Conservation (phyloP, 352 stramenopile genomes). For the Aphanomyces cochlioides region DNA sequence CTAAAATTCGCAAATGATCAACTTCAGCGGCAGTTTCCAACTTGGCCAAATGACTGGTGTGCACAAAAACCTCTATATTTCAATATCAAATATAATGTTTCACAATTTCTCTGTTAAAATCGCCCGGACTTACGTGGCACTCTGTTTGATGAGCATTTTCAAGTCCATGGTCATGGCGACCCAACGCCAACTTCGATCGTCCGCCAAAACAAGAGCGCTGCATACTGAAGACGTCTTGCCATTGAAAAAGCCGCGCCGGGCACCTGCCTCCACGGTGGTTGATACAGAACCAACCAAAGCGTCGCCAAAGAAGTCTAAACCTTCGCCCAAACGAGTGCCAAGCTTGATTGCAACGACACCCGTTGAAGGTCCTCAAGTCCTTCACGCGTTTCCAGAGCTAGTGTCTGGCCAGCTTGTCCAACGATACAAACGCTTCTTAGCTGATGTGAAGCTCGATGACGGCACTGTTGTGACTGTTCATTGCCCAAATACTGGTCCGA, state of each 20-base stretch:
- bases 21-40: no score
- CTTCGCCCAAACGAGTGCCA: not conserved
- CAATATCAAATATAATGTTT: no score
- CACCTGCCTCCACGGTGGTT: not conserved
- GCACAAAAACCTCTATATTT: not conserved
- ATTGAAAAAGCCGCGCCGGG: not conserved
- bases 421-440: conserved; percentile 82
- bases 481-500: conserved; percentile 78
- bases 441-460: conserved; percentile 60
- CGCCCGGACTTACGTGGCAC: no score
- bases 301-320: not conserved
- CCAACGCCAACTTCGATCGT: conserved; percentile 1
- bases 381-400: conserved; percentile 55
- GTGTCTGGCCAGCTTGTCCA: conserved; percentile 52
- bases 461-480: conserved; percentile 61
- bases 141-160: no score
- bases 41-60: not conserved
- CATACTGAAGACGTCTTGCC: not conserved
- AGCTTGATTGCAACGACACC: conserved; percentile 15
- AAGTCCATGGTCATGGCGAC: no score
- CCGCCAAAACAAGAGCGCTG: no score
- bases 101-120: no score
- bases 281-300: not conserved
- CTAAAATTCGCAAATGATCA: conserved; percentile 8
- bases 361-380: conserved; percentile 29